These are phyloP conservation scores for Moesziomyces sp. DNA, from an alignment of 1,284 basidiomycete genomes.

Conservation along the genomic window DNA sequence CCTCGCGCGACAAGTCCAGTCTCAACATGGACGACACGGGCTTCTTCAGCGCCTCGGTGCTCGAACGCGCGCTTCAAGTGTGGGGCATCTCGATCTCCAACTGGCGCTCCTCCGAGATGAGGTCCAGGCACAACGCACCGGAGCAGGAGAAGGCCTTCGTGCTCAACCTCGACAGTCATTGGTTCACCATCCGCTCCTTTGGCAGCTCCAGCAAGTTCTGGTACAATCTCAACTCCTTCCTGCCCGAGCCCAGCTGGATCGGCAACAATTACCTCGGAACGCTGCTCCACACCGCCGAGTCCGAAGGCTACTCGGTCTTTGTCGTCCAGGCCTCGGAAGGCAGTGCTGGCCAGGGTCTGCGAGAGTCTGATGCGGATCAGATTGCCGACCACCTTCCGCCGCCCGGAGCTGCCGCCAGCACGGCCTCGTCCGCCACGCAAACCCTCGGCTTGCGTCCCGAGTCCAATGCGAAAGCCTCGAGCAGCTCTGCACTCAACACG, in stretches of 20 bases:
- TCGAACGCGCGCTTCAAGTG: constrained; percentile 59
- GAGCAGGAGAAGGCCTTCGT: constrained; percentile 64
- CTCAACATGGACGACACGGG: constrained; percentile 66
- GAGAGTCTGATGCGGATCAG: constrained; percentile 51
- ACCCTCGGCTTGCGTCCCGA: constrained; percentile 33
- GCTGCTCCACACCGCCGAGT: constrained; percentile 58
- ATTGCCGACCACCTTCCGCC: constrained; percentile 52
- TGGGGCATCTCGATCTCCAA: constrained; percentile 45
- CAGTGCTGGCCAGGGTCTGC: constrained; percentile 26
- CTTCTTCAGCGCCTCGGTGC: constrained; percentile 61
- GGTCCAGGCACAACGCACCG: constrained; percentile 37
- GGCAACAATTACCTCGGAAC: constrained; percentile 61
- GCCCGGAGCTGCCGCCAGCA: constrained; percentile 18
- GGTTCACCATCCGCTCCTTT: constrained; percentile 64
- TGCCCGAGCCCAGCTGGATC: constrained; percentile 57
- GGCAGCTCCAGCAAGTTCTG: constrained; percentile 48
- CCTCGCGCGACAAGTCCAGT: constrained; percentile 27
- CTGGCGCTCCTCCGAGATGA: constrained; percentile 50
- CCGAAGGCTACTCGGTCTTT: constrained; percentile 64
- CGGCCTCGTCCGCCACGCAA: constrained; percentile 2
- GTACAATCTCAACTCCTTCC: constrained; percentile 66
- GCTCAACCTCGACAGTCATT: constrained; percentile 64
- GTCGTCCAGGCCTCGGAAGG: constrained; percentile 47
- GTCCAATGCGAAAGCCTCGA: constrained; percentile 1
- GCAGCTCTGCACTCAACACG: constrained; percentile 1